These are phyloP conservation scores for Limnomonas spitsbergensis DNA, from an alignment of 139 green algal species.

Conservation along the genomic window DNA sequence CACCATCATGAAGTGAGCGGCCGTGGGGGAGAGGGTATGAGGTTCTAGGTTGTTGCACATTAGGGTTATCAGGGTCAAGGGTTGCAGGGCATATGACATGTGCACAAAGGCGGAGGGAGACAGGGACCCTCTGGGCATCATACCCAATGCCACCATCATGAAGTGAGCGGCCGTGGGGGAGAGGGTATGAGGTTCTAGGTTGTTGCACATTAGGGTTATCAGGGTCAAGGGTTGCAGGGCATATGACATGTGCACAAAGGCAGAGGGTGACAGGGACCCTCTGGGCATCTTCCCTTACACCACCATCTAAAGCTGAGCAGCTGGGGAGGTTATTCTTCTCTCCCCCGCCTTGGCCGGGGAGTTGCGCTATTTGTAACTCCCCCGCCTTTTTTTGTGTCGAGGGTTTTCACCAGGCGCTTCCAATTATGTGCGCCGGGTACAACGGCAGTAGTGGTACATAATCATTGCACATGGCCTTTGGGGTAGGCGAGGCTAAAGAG, in stretches of 20 bases:
- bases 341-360: too few relatives aligned
- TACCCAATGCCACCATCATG: slow-evolving; percentile 48
- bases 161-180: slow-evolving; percentile 4
- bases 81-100: too few relatives aligned
- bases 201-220: not conserved
- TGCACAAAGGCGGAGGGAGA: slow-evolving; percentile 70
- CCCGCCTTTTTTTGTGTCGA: too few relatives aligned
- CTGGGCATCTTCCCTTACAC: slow-evolving; percentile 44
- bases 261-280: slow-evolving; percentile 38
- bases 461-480: too few relatives aligned
- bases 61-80: too few relatives aligned
- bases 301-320: slow-evolving; percentile 63
- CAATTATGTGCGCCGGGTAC: too few relatives aligned
- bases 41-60: slow-evolving; percentile 32
- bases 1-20: slow-evolving; percentile 41
- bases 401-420: too few relatives aligned
- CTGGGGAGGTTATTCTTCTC: too few relatives aligned
- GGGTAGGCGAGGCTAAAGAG: too few relatives aligned
- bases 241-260: slow-evolving; percentile 81
- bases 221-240: too few relatives aligned
- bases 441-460: too few relatives aligned
- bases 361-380: too few relatives aligned
- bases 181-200: slow-evolving; percentile 35
- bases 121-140: slow-evolving; percentile 23
- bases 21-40: not conserved